phyloP scores from a whole-genome alignment of 2,329 filamentous ascomycete genomes.

The Bipolaris gigantea region DNA sequence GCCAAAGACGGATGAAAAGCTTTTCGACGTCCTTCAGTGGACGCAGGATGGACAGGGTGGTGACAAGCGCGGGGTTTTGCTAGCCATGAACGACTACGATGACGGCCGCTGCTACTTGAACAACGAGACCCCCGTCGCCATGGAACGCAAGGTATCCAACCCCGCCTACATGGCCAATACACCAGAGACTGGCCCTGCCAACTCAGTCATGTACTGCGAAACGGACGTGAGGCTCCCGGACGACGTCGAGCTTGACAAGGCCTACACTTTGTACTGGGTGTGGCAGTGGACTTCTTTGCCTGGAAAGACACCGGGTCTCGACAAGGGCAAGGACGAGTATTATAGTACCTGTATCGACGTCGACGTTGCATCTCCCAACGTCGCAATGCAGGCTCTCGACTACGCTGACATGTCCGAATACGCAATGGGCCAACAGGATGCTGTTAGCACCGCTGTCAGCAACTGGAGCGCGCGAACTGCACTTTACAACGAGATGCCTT shows the following conservation, averaged over 20 bases:
- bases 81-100: conserved; percentile 80
- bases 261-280: conserved; percentile 89
- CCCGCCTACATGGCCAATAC: background rate
- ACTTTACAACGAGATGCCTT: conserved; percentile 30
- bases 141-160: conserved; percentile 50
- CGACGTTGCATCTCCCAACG: conserved; percentile 45
- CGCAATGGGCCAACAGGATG: conserved; percentile 47
- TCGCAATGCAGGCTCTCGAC: conserved; percentile 15
- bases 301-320: conserved; percentile 44
- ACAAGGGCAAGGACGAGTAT: conserved; percentile 57
- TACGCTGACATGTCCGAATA: conserved; percentile 17
- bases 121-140: conserved; percentile 62
- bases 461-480: conserved; percentile 48
- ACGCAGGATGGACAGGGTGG: conserved; percentile 78
- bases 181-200: conserved; percentile 25
- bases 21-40: conserved; percentile 75
- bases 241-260: conserved; percentile 62
- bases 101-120: conserved; percentile 88
- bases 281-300: conserved; percentile 74
- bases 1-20: conserved; percentile 57
- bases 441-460: conserved; percentile 44
- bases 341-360: conserved; percentile 64
- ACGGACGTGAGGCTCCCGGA: conserved; percentile 75
- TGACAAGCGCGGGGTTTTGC: conserved; percentile 72
- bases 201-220: conserved; percentile 73